Conservation (phyloP, 768 basidiomycete species). For the Psilocybe subaeruginosa region DNA sequence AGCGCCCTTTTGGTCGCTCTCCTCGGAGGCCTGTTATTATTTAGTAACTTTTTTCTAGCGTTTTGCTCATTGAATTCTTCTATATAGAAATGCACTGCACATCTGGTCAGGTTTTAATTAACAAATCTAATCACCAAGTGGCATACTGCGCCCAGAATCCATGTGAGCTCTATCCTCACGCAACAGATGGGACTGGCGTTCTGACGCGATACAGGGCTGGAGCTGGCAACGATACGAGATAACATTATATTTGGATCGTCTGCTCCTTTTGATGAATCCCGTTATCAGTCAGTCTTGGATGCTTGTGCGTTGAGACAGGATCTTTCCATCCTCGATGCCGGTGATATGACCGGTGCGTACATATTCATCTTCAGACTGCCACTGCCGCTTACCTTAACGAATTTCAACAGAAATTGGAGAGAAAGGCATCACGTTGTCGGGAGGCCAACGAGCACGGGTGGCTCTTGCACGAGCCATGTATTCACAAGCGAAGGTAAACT, state of each 20-base stretch:
- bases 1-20: slow-evolving; percentile 63
- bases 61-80: neutral
- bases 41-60: neutral
- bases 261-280: slow-evolving; percentile 57
- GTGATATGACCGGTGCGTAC: slow-evolving; percentile 70
- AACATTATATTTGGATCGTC: slow-evolving; percentile 78
- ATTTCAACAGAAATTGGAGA: slow-evolving; percentile 67
- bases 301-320: slow-evolving; percentile 79
- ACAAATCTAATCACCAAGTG: slow-evolving; percentile 60
- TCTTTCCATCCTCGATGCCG: slow-evolving; percentile 71
- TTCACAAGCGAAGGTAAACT: slow-evolving; percentile 58
- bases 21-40: slow-evolving; percentile 56
- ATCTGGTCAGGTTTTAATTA: slow-evolving; percentile 53
- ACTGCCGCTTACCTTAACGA: neutral
- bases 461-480: slow-evolving; percentile 83
- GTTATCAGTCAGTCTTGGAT: slow-evolving; percentile 70
- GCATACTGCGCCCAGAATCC: slow-evolving; percentile 74
- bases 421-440: slow-evolving; percentile 76
- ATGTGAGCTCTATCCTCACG: slow-evolving; percentile 37
- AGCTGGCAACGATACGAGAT: slow-evolving; percentile 80
- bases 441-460: slow-evolving; percentile 74
- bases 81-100: slow-evolving; percentile 60
- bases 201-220: slow-evolving; percentile 53
- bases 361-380: neutral
- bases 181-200: neutral